Evolutionary conservation across 1,139 yeast species (phyloP).

Genomic region (Nakaseomyces glabratus): DNA sequence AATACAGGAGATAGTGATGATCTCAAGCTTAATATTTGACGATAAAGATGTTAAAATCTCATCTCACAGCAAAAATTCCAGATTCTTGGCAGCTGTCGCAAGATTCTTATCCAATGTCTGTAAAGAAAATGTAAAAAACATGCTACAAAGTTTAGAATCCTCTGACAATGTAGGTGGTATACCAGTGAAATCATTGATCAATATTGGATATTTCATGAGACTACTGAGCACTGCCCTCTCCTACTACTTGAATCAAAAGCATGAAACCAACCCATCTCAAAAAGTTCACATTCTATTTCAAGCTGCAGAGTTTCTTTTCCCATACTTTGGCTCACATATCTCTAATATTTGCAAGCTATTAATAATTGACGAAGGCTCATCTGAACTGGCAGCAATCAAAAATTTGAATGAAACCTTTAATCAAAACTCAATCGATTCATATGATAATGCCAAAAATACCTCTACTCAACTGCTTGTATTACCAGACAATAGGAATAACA

Average conservation of each 20-base stretch:
- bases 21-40: slow-evolving; percentile 41
- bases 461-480: slow-evolving; percentile 14
- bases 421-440: slow-evolving; percentile 7
- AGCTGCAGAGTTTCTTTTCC: slow-evolving; percentile 29
- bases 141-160: slow-evolving; percentile 7
- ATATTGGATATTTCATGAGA: slow-evolving; percentile 34
- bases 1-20: slow-evolving; percentile 40
- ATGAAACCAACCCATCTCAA: slow-evolving; percentile 7
- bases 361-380: slow-evolving; percentile 19
- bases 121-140: slow-evolving; percentile 21
- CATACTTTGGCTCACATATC: slow-evolving; percentile 22
- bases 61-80: slow-evolving; percentile 28
- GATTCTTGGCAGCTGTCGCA: slow-evolving; percentile 35
- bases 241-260: slow-evolving; percentile 17
- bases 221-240: slow-evolving; percentile 32
- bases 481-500: slow-evolving; percentile 20
- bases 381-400: slow-evolving; percentile 10
- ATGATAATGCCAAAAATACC: background rate
- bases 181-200: slow-evolving; percentile 33
- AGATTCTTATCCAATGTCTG: slow-evolving; percentile 38
- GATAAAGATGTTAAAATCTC: slow-evolving; percentile 31
- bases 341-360: slow-evolving; percentile 23
- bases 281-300: slow-evolving; percentile 21
- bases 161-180: slow-evolving; percentile 27
- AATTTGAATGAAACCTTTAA: slow-evolving; percentile 11